Conservation (phyloP, 2,329 filamentous ascomycete genomes). For the Beauveria varroae region DNA sequence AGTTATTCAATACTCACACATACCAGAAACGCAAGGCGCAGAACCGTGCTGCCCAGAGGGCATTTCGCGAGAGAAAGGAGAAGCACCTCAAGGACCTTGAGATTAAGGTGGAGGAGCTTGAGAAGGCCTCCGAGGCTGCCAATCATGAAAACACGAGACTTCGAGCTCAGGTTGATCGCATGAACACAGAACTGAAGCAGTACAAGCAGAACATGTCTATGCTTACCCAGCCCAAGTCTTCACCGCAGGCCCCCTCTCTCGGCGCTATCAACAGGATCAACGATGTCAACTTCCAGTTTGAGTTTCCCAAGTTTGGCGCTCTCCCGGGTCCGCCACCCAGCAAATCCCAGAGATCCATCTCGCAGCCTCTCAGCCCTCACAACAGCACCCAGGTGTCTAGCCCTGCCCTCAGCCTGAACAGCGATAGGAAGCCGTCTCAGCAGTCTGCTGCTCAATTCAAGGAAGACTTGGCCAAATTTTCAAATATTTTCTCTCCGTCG, state of each 20-base stretch:
- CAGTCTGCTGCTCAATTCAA: conserved; percentile 25
- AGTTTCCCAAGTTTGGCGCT: conserved; percentile 88
- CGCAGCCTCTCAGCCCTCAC: conserved; percentile 27
- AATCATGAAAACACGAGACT: conserved; percentile 81
- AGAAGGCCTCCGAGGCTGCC: conserved; percentile 75
- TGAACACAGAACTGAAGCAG: conserved; percentile 78
- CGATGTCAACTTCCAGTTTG: conserved; percentile 84
- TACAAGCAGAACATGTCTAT: conserved; percentile 81
- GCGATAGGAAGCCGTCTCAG: conserved; percentile 17
- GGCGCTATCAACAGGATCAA: conserved; percentile 52
- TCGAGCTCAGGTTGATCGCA: conserved; percentile 78
- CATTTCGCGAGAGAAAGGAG: conserved; percentile 92
- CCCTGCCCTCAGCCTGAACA: conserved; percentile 23
- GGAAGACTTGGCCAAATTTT: conserved; percentile 47
- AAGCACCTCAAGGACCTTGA: conserved; percentile 83
- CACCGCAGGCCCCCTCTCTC: conserved; percentile 32
- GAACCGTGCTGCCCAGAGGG: conserved; percentile 84
- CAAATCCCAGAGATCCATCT: conserved; percentile 20
- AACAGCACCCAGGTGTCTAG: conserved; percentile 16
- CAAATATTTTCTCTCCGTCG: conserved; percentile 53
- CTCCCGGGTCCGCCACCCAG: conserved; percentile 43
- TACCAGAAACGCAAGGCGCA: conserved; percentile 87
- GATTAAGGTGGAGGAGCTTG: conserved; percentile 64
- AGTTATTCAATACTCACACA: conserved; percentile 8
- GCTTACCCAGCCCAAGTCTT: conserved; percentile 29